phyloP scores from a whole-genome alignment of 345 rosid genomes.

The Camelina laxa region DNA sequence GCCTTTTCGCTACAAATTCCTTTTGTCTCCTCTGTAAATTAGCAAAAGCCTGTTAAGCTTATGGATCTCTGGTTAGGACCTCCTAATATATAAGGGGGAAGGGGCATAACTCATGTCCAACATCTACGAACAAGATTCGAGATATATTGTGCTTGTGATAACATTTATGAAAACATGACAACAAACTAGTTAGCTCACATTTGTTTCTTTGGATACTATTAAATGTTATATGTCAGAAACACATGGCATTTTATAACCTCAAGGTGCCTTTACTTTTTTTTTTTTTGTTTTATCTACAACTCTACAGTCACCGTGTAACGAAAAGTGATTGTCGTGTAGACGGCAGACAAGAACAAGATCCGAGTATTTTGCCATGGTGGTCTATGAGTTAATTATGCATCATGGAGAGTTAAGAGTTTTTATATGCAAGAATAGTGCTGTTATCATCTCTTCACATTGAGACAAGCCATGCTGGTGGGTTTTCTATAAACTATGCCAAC shows the following conservation, averaged over 20 bases:
- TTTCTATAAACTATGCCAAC: conserved; percentile 7
- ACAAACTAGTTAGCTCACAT: background rate
- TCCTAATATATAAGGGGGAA: too few species aligned
- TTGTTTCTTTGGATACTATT: background rate
- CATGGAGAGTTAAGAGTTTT: background rate
- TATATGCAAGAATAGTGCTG: conserved; percentile 13
- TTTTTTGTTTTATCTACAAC: background rate
- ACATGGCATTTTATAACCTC: background rate
- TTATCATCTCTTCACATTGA: background rate
- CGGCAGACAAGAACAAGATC: conserved; percentile 11
- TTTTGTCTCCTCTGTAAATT: too few species aligned
- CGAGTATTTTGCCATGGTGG: background rate
- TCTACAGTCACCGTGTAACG: background rate
- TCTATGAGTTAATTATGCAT: background rate
- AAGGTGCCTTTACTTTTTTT: background rate
- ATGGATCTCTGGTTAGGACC: too few species aligned
- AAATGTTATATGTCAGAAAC: background rate
- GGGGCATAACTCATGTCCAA: too few species aligned
- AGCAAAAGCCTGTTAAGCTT: too few species aligned
- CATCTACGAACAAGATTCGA: too few species aligned
- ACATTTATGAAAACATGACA: background rate
- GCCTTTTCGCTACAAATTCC: too few species aligned
- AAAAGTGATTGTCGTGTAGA: background rate
- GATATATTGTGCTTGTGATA: too few species aligned
- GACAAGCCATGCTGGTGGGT: conserved; percentile 33